A percentile compares a stretch with the other conserved stretches of the same genome.
These are phyloP conservation scores for Alternaria triticina DNA, from an alignment of 2,329 filamentous ascomycete species.

Conservation along the genomic window DNA sequence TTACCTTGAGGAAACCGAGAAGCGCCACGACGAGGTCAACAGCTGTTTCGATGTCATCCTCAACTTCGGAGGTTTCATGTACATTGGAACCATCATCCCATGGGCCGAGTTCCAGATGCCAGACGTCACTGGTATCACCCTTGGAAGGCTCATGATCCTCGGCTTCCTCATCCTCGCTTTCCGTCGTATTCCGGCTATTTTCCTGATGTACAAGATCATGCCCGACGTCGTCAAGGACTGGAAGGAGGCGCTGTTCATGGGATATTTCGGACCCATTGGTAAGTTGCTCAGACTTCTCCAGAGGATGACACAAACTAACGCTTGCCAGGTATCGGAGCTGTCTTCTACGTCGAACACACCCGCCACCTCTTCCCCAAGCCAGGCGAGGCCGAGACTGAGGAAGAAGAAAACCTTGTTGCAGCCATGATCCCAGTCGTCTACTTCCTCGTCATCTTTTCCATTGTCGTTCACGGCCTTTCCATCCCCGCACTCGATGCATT, in stretches of 20 bases:
- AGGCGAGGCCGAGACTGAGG: slow-evolving; percentile 47
- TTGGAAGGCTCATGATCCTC: slow-evolving; percentile 58
- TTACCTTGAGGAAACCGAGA: slow-evolving; percentile 63
- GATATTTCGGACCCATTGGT: slow-evolving; percentile 58
- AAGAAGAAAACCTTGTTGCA: slow-evolving; percentile 50
- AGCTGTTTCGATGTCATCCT: slow-evolving; percentile 63
- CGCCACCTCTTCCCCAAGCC: slow-evolving; percentile 52
- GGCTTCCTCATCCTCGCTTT: slow-evolving; percentile 62
- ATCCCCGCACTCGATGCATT: slow-evolving; percentile 54
- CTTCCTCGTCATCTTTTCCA: slow-evolving; percentile 55
- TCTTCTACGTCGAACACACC: slow-evolving; percentile 56
- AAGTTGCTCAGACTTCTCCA: slow-evolving; percentile 1
- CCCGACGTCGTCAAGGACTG: slow-evolving; percentile 59
- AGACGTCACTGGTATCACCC: slow-evolving; percentile 60
- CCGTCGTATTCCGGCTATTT: slow-evolving; percentile 63
- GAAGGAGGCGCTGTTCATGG: slow-evolving; percentile 67
- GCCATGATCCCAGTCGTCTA: slow-evolving; percentile 56
- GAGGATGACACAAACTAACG: not conserved
- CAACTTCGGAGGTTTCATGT: slow-evolving; percentile 68
- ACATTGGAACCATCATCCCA: slow-evolving; percentile 62
- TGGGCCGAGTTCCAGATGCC: slow-evolving; percentile 63
- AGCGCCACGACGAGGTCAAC: slow-evolving; percentile 67
- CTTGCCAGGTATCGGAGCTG: slow-evolving; percentile 48
- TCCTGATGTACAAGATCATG: slow-evolving; percentile 63
- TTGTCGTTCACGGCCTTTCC: slow-evolving; percentile 57